These are phyloP conservation scores for Rosellinia necatrix DNA, from an alignment of 2,329 filamentous ascomycete species.

Conservation along the genomic window DNA sequence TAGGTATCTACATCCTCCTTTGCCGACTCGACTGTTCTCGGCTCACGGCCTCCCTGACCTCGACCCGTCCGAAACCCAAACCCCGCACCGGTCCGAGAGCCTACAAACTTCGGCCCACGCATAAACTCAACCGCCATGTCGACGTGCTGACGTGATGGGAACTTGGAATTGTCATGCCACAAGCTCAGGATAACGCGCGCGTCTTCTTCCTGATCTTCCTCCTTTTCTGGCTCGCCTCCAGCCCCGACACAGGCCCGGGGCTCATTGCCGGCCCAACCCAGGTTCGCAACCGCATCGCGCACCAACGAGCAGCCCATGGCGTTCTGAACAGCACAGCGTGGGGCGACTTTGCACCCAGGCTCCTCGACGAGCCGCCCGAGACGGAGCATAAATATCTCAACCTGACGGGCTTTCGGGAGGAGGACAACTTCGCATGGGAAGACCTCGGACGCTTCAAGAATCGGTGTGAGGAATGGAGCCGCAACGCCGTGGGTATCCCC, in stretches of 20 bases:
- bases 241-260: constrained; percentile 47
- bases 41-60: too few species aligned
- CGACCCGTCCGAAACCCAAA: too few species aligned
- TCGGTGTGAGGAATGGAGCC: constrained; percentile 65
- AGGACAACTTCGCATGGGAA: constrained; percentile 80
- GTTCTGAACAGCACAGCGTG: constrained; percentile 61
- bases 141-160: constrained; percentile 33
- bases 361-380: constrained; percentile 37
- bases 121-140: constrained; percentile 27
- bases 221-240: constrained; percentile 51
- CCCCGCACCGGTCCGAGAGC: constrained; percentile 9
- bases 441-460: constrained; percentile 69
- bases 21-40: not conserved
- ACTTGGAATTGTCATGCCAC: constrained; percentile 49
- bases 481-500: constrained; percentile 52
- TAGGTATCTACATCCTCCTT: not conserved
- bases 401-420: constrained; percentile 75
- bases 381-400: constrained; percentile 59
- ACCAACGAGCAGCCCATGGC: constrained; percentile 56
- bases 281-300: constrained; percentile 52
- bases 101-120: constrained; percentile 14
- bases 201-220: constrained; percentile 50
- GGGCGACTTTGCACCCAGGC: constrained; percentile 62
- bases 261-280: constrained; percentile 50
- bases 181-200: constrained; percentile 51